Base-by-base conservation (phyloP, 2,329 filamentous ascomycete species). In the Paraphoma sp. region DNA sequence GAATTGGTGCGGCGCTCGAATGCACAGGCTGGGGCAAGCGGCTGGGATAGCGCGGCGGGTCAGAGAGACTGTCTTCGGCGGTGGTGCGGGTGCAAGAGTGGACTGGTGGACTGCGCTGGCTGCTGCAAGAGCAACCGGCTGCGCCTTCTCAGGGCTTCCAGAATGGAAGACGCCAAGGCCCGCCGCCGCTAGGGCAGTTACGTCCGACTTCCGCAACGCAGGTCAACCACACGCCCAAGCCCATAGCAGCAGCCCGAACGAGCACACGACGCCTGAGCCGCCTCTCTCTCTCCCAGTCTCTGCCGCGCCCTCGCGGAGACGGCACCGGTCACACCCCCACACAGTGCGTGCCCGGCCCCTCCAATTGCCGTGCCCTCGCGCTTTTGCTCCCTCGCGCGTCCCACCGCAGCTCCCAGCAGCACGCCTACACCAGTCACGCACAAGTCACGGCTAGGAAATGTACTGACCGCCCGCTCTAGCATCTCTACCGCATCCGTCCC, bases 271-370 rank as follows among this genome's bases (percentile, higher is more conserved):
- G 45, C 55, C 40, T 11, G 16, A 42, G 18, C 36, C n/a, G 28
- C 33, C 53, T 29, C 41, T 40, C 18, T 23, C 43, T 49, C 46
- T 44, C 38, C 16, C 47, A 41, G 33, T 40, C 53, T 36, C 58
- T 49, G 59, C 55, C 23, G 54, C 56, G 29, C 43, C 45, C 46
- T 23, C 11, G 56, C 54, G 36, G 44, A 51, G 45, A 29, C 48
- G 45, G 51, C 40, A 38, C 44, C 45, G 30, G 53, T 11, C 17
- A 31, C 11, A 45, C 53, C 31, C 53, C 56, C 51, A 28, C 46
- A 23, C 48, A 50, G 61, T 59, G 58, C 63, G 56, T 63, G 42
- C 33, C 59, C 54, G 49, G 59, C 59, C 64, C 64, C 59, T 58
- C 51, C 61, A 57, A 56, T 53, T 57, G 43, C 65, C 44, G 48